Evolutionary conservation across 495 filamentous ascomycete genomes (phyloP).

Genomic region (Trichocladium uniseriatum): DNA sequence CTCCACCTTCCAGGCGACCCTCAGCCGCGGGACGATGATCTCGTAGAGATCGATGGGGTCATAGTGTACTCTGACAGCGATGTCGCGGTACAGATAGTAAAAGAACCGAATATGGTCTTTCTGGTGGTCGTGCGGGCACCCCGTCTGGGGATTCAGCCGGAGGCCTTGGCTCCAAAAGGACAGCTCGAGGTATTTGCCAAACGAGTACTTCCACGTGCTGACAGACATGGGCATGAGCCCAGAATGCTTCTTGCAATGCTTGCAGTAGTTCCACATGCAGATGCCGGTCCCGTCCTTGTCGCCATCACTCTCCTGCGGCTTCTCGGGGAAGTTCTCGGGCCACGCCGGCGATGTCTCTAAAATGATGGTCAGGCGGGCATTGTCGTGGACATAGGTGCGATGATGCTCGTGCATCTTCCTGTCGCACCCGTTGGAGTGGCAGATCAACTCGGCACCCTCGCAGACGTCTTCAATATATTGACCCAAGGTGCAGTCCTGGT

Average conservation of each 20-base stretch:
- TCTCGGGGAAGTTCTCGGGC: constrained; percentile 37
- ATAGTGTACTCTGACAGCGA: constrained; percentile 73
- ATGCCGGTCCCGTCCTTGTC: constrained; percentile 49
- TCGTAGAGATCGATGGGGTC: constrained; percentile 89
- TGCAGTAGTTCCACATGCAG: constrained; percentile 96
- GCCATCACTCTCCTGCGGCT: constrained; percentile 30
- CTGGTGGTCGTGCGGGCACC: constrained; percentile 85
- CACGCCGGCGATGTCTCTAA: constrained; percentile 55
- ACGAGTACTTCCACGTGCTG: constrained; percentile 96
- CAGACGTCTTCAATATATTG: constrained; percentile 94
- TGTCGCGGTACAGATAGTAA: constrained; percentile 68
- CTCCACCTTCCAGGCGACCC: constrained; percentile 95
- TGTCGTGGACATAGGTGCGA: constrained; percentile 93
- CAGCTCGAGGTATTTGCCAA: constrained; percentile 93
- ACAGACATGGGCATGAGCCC: constrained; percentile 88
- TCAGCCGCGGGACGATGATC: constrained; percentile 81
- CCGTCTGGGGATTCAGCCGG: constrained; percentile 63
- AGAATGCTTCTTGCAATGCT: constrained; percentile 81
- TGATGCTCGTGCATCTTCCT: constrained; percentile 87
- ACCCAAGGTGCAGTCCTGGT: constrained; percentile 84
- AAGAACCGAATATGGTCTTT: constrained; percentile 88
- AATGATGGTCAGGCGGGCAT: constrained; percentile 84
- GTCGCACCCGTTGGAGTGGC: constrained; percentile 78
- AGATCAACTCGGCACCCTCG: constrained; percentile 59
- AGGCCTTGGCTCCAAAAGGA: constrained; percentile 90